These are phyloP conservation scores for Bondarzewia mesenterica DNA, from an alignment of 1,284 basidiomycete species.

Conservation along the genomic window DNA sequence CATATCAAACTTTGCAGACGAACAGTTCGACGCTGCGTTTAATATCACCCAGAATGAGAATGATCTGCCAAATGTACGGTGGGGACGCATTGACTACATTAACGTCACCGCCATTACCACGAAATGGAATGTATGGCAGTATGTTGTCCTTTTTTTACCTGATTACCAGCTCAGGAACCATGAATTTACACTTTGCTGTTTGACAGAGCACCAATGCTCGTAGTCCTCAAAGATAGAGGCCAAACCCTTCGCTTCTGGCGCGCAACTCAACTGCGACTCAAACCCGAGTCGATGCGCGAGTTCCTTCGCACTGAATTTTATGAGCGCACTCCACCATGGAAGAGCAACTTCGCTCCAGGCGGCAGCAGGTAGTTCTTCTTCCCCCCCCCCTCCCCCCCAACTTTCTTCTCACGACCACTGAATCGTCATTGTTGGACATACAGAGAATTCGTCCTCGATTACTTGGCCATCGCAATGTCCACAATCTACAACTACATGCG, in stretches of 20 bases:
- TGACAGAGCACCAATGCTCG: slow-evolving; percentile 58
- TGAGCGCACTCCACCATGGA: slow-evolving; percentile 53
- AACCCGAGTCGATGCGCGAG: slow-evolving; percentile 46
- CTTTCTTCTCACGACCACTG: slow-evolving; percentile 3
- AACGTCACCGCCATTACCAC: slow-evolving; percentile 74
- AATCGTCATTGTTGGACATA: neutral
- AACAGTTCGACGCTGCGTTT: slow-evolving; percentile 61
- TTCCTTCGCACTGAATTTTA: slow-evolving; percentile 58
- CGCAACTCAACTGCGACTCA: slow-evolving; percentile 50
- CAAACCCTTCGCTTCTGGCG: slow-evolving; percentile 68
- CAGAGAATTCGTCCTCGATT: slow-evolving; percentile 65
- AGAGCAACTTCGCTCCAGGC: slow-evolving; percentile 55
- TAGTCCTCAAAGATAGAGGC: slow-evolving; percentile 60
- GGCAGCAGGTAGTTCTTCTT: slow-evolving; percentile 49
- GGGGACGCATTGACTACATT: slow-evolving; percentile 75
- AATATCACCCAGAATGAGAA: slow-evolving; percentile 51
- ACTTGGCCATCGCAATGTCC: slow-evolving; percentile 41
- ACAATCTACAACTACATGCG: slow-evolving; percentile 41
- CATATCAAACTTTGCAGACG: slow-evolving; percentile 60
- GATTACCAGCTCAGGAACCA: slow-evolving; percentile 1
- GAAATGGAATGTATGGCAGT: slow-evolving; percentile 78
- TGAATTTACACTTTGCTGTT: no score
- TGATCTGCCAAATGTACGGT: slow-evolving; percentile 63
- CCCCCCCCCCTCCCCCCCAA: neutral
- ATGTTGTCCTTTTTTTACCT: slow-evolving; percentile 18